Base-by-base conservation (phyloP, 2,329 filamentous ascomycete species). In the Beauveria varroae region DNA sequence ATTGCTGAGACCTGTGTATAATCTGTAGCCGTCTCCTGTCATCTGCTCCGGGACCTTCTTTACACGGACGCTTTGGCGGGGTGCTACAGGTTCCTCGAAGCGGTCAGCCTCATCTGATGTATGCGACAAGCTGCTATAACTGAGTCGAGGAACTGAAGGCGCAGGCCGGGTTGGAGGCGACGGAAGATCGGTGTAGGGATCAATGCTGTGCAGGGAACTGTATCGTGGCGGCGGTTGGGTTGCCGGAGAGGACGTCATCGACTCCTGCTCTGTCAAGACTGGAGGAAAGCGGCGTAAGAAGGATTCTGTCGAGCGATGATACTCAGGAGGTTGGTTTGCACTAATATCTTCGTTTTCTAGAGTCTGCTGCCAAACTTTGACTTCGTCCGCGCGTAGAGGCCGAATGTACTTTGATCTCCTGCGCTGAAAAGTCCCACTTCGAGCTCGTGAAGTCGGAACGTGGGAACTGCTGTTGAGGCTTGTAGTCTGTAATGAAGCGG, bases 281-380 rank as follows among this genome's bases (percentile, higher is more conserved):
- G 92, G 86, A 0, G 93, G 92, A 70, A 87, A 96, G 22, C 90
- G 83, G 8, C 90, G 86, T 55, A 96, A 75, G 68, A 97, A 97
- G 40, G 96, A 93, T 65, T 95, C 90, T 14, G 88, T 90, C 5
- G 86, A 87, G 62, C 87, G 86, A 49, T 88, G 81, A 68, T 88
- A 88, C 68, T 65, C 72, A 54, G 73, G 75, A 7, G 79, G 76
- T 46, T 81, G 79, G 26, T 80, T 78, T 3, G 72, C 76, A 30
- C 79, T 77, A 51, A 78, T 75, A 41, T 78, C 80, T 65, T 93
- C 89, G 47, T 84, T 83, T 63, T 86, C 83, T 3, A 95, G 83
- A 63, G 85, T 86, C 65, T 91, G 87, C 68, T 93, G 84, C 90
- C 92, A 97, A 49, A 83, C 84, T 62, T 84, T 85, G 65, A 95